These are phyloP conservation scores for Fusarium redolens DNA, from an alignment of 2,329 filamentous ascomycete species.

Conservation along the genomic window DNA sequence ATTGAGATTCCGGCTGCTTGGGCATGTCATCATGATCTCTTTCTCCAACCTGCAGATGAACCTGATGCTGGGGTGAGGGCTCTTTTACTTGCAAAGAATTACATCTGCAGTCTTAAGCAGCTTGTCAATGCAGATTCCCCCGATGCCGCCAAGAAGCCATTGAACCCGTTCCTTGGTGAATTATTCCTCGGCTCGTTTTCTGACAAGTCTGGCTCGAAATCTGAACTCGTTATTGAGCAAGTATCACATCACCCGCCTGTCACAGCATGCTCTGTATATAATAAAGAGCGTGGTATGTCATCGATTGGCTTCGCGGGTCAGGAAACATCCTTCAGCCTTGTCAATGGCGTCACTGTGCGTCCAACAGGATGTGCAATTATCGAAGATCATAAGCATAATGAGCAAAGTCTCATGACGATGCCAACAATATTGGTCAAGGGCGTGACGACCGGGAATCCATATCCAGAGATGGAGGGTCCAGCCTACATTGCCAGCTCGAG, in stretches of 20 bases:
- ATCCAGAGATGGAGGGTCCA: constrained; percentile 12
- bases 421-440: constrained; percentile 22
- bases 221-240: constrained; percentile 56
- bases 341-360: constrained; percentile 14
- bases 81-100: constrained; percentile 8
- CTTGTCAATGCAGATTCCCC: constrained; percentile 11
- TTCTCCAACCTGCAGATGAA: constrained; percentile 20
- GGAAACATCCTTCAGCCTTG: constrained; percentile 19
- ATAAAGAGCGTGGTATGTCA: constrained; percentile 17
- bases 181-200: constrained; percentile 58
- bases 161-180: constrained; percentile 65
- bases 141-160: constrained; percentile 56
- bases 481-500: constrained; percentile 20
- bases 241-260: constrained; percentile 66
- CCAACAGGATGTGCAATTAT: constrained; percentile 20
- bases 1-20: constrained; percentile 64
- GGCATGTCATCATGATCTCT: constrained; percentile 46
- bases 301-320: constrained; percentile 12
- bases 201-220: constrained; percentile 40
- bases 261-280: constrained; percentile 51
- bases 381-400: constrained; percentile 7
- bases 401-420: constrained; percentile 20
- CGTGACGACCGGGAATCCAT: constrained; percentile 4
- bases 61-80: constrained; percentile 20
- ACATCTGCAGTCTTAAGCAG: constrained; percentile 17